These are phyloP conservation scores for Suillus bovinus DNA, from an alignment of 768 basidiomycete species.

Conservation along the genomic window DNA sequence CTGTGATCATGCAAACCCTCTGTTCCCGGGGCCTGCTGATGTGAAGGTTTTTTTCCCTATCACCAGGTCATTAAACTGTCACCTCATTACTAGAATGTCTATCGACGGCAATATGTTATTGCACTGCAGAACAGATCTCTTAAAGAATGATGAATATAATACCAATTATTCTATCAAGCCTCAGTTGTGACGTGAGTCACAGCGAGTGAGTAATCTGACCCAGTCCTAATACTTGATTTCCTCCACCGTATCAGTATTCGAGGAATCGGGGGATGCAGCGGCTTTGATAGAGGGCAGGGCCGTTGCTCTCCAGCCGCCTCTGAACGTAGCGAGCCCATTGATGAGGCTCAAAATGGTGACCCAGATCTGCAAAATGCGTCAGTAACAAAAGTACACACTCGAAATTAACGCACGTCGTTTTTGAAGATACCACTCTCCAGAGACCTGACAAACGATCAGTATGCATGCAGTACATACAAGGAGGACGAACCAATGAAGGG, in stretches of 20 bases:
- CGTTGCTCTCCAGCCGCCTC: conserved; percentile 73
- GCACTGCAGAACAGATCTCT: not conserved
- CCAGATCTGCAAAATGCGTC: conserved; percentile 35
- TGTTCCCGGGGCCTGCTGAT: too few species aligned
- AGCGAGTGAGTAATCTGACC: not conserved
- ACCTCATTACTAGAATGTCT: not conserved
- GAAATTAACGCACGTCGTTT: conserved; percentile 51
- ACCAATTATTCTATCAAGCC: not conserved
- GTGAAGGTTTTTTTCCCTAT: too few species aligned
- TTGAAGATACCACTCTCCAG: conserved; percentile 63
- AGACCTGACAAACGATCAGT: conserved; percentile 49
- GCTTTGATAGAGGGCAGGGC: conserved; percentile 29
- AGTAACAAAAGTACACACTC: not conserved
- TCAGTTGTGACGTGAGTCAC: too few species aligned
- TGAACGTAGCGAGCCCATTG: conserved; percentile 61
- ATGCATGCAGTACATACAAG: not conserved
- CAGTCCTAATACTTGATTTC: not conserved
- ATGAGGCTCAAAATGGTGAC: conserved; percentile 42
- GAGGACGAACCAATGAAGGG: conserved; percentile 66
- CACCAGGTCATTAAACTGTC: not conserved
- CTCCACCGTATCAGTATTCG: conserved; percentile 1
- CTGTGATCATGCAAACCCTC: too few species aligned
- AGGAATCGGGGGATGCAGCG: not conserved
- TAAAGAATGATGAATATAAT: not conserved
- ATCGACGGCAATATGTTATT: not conserved